phyloP scores from a whole-genome alignment of 1,284 basidiomycete species.

The Microbotryum lychnidis-dioicae region DNA sequence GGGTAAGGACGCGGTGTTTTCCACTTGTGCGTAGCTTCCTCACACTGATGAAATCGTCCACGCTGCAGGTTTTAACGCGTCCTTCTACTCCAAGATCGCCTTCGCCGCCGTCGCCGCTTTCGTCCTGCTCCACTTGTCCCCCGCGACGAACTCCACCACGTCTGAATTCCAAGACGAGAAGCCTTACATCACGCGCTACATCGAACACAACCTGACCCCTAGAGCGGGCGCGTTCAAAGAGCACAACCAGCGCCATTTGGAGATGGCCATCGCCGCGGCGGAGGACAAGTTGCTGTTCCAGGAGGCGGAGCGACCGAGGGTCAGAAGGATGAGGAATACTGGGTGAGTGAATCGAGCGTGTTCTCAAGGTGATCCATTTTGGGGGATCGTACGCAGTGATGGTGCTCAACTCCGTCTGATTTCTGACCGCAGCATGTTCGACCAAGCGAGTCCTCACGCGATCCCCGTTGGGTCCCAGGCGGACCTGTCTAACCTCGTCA shows the following conservation, averaged over 20 bases:
- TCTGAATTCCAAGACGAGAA: slow-evolving; percentile 7
- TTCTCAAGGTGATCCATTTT: neutral
- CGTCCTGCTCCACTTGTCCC: slow-evolving; percentile 34
- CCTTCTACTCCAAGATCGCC: slow-evolving; percentile 29
- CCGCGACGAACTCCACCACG: slow-evolving; percentile 25
- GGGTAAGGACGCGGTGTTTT: neutral
- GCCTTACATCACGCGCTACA: slow-evolving; percentile 40
- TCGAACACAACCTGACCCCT: slow-evolving; percentile 38
- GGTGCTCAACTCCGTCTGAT: too few relatives aligned
- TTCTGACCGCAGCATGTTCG: slow-evolving; percentile 38
- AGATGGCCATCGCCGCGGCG: slow-evolving; percentile 39
- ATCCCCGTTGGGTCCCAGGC: slow-evolving; percentile 42
- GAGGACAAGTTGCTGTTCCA: slow-evolving; percentile 44
- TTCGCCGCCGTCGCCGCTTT: slow-evolving; percentile 25
- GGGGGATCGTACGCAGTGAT: too few relatives aligned
- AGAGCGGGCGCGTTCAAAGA: slow-evolving; percentile 30
- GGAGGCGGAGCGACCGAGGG: slow-evolving; percentile 43
- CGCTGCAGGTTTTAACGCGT: slow-evolving; percentile 29
- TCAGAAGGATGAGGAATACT: slow-evolving; percentile 40
- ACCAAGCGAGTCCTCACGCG: slow-evolving; percentile 38
- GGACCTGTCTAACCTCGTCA: slow-evolving; percentile 42
- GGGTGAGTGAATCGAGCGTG: slow-evolving; percentile 35
- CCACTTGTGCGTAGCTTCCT: neutral
- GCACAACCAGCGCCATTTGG: slow-evolving; percentile 43
- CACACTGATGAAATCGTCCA: neutral